A percentile compares a stretch with the other conserved stretches of the same genome.
Conservation (phyloP, 495 filamentous ascomycete species). For the Penicillium daleae region DNA sequence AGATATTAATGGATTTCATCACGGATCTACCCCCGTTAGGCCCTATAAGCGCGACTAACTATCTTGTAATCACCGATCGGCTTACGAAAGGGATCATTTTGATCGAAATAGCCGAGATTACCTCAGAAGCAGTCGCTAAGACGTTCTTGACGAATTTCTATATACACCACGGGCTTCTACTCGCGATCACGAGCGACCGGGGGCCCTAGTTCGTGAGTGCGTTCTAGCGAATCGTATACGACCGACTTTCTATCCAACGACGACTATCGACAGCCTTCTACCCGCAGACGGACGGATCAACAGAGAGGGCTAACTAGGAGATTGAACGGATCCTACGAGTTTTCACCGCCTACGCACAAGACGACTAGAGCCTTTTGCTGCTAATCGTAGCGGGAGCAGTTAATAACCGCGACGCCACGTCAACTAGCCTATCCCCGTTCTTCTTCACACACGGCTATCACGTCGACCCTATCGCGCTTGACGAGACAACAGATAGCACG, state of each 20-base stretch:
- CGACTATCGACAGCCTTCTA: background rate
- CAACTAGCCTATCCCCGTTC: background rate
- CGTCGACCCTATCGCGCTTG: background rate
- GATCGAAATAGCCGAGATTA: background rate
- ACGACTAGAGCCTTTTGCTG: background rate
- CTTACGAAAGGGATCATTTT: background rate
- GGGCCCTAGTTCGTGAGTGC: background rate
- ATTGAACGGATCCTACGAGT: background rate
- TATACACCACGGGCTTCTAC: background rate
- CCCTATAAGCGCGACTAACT: background rate
- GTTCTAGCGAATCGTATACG: background rate
- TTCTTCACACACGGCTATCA: background rate
- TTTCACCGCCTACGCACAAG: background rate
- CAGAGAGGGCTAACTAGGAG: background rate
- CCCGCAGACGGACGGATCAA: background rate
- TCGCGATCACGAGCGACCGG: background rate
- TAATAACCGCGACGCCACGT: background rate
- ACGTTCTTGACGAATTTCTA: background rate
- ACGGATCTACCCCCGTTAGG: background rate
- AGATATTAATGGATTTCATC: conserved; percentile 4
- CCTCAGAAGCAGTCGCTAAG: background rate
- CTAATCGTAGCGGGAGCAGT: background rate
- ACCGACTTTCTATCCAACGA: background rate
- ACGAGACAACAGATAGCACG: background rate
- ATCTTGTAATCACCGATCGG: background rate